These are phyloP conservation scores for Theileria parva DNA, from an alignment of 169 alveolate species.

Conservation along the genomic window DNA sequence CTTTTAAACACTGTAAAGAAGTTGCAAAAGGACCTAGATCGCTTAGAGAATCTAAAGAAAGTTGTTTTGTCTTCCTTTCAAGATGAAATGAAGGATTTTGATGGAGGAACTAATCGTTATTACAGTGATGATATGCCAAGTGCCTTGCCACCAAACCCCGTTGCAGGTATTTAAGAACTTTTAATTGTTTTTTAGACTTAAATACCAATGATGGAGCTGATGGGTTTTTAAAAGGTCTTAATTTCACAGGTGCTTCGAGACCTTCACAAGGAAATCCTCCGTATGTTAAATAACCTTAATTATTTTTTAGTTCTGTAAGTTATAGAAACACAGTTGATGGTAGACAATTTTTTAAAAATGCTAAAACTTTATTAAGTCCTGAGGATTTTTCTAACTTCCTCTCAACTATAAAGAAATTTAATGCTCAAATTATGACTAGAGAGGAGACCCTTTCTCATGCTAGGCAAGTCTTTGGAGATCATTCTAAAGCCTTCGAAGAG, in stretches of 20 bases:
- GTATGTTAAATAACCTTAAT: not conserved
- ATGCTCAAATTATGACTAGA: conserved; percentile 81
- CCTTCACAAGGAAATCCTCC: not conserved
- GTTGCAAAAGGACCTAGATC: conserved; percentile 78
- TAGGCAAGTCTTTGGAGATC: conserved; percentile 67
- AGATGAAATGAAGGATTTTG: conserved; percentile 75
- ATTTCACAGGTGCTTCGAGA: not conserved
- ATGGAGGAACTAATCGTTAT: conserved; percentile 32
- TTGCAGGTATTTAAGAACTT: conserved; percentile 22
- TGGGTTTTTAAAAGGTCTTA: conserved; percentile 14
- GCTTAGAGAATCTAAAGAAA: conserved; percentile 79
- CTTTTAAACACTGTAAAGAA: conserved; percentile 76
- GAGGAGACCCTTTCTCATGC: conserved; percentile 76
- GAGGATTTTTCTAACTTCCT: conserved; percentile 80
- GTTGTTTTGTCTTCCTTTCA: conserved; percentile 83
- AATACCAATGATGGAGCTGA: conserved; percentile 29
- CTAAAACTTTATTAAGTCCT: conserved; percentile 69
- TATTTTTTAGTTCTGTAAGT: conserved; percentile 1
- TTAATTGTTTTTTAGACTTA: not conserved
- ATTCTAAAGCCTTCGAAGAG: conserved; percentile 36
- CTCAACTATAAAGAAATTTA: conserved; percentile 80
- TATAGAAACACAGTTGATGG: conserved; percentile 56
- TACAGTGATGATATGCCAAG: conserved; percentile 43
- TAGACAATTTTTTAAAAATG: conserved; percentile 69
- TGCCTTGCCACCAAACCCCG: conserved; percentile 37